Conservation (phyloP, 257 asterid species). For the Phtheirospermum japonicum region DNA sequence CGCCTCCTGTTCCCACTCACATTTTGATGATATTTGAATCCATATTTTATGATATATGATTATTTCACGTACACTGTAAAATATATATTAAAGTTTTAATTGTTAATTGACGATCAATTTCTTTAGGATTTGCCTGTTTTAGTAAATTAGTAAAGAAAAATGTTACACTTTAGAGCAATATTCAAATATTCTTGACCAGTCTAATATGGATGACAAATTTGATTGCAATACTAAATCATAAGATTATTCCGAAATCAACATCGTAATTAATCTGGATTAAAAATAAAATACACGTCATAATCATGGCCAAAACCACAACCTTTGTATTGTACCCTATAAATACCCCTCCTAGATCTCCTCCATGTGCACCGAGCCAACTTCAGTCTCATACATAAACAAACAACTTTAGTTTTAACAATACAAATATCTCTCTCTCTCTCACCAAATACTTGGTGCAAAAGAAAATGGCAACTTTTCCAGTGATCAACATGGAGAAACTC, state of each 20-base stretch:
- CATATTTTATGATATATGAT: neutral
- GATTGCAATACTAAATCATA: too few species aligned
- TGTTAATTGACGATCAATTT: too few species aligned
- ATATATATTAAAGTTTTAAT: too few species aligned
- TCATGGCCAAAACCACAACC: slow-evolving; percentile 19
- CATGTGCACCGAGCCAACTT: neutral
- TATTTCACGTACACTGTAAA: too few species aligned
- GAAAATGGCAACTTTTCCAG: slow-evolving; percentile 51
- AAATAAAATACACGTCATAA: slow-evolving; percentile 1
- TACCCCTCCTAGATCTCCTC: slow-evolving; percentile 13
- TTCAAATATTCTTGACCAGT: too few species aligned
- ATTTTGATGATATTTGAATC: neutral
- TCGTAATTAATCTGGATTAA: neutral
- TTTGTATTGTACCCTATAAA: slow-evolving; percentile 33
- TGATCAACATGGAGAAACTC: slow-evolving; percentile 50
- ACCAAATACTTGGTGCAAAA: neutral
- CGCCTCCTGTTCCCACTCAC: slow-evolving; percentile 35
- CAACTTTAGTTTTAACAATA: too few species aligned
- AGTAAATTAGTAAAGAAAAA: too few species aligned
- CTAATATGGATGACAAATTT: too few species aligned
- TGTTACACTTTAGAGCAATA: too few species aligned
- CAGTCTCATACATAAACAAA: neutral
- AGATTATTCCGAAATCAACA: neutral
- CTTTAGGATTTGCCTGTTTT: too few species aligned
- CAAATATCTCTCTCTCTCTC: neutral